Base-by-base conservation (phyloP, 1,284 basidiomycete species). In the Pyrrhoderma lamaoense region DNA sequence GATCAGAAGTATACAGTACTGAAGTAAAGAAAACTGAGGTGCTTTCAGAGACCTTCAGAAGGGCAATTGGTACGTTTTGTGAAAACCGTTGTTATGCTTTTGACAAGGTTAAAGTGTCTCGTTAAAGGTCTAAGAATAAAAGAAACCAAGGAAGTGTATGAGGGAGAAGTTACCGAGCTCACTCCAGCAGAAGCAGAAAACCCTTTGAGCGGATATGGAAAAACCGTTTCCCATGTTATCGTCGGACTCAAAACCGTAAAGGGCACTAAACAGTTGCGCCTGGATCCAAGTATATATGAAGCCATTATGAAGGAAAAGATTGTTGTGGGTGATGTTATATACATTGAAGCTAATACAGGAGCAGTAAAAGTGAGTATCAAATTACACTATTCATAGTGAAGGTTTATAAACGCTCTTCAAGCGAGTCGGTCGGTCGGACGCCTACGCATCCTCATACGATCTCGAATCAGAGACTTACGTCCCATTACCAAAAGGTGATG, bases 21-120 rank as follows among this genome's bases (percentile, higher is more conserved):
- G 95, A 99, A 68, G 93, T 99, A 51, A 99, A 98, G 74, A 99
- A 99, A 78, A 99, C 95, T 0, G 95, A 99, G 66, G 94, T 98
- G 2, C 73, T 99, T n/a, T 92, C 93, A 54, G 94, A 97, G 67
- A 84, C 85, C 47, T 99, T 99, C 70, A 77, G 95, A 53, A 74
- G 95, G 59, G 94, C 96, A 8, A 99, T 99, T 55, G 95, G 94
- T 93, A 64, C 64, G 87, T 72, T 7, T 35, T 31, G 18, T 56
- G 51, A 16, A 38, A 16, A 18, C 38, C 22, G 43, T 21, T 51
- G 49, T 37, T 36, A 40, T 47, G 37, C 23, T 16, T 13, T 13
- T 38, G 35, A 16, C 50, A 21, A 45, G 46, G 47, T 54, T 56
- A 45, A 47, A 44, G 19, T 34, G 19, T 40, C 22, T 8, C 27